phyloP scores from a whole-genome alignment of 805 yeast genomes.

The Starmera pachycereana region DNA sequence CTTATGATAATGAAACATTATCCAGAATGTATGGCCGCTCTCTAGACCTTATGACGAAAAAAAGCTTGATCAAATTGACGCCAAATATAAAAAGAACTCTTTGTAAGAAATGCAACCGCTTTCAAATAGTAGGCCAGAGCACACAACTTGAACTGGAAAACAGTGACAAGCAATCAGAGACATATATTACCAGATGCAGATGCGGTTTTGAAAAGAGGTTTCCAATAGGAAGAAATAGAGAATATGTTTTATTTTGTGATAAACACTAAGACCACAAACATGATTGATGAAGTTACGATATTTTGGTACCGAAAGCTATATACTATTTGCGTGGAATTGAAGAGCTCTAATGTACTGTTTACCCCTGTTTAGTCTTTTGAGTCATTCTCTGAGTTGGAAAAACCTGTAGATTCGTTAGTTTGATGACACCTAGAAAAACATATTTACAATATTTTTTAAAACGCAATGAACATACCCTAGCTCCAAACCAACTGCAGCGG shows the following conservation, averaged over 20 bases:
- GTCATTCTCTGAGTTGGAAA: constrained; percentile 26
- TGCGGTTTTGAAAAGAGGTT: constrained; percentile 48
- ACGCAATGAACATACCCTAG: constrained; percentile 33
- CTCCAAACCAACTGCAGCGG: constrained; percentile 65
- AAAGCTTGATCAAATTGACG: constrained; percentile 52
- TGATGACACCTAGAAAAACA: constrained; percentile 2
- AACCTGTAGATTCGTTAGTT: constrained; percentile 7
- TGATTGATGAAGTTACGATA: no score
- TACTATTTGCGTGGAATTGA: no score
- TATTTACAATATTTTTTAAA: constrained; percentile 1
- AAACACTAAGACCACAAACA: constrained; percentile 6
- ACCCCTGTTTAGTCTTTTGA: constrained; percentile 6
- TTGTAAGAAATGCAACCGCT: constrained; percentile 56
- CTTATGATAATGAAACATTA: constrained; percentile 28
- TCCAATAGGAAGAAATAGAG: constrained; percentile 49
- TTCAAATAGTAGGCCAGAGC: constrained; percentile 39
- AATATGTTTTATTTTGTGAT: constrained; percentile 38
- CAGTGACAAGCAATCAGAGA: constrained; percentile 34
- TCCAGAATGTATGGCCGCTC: constrained; percentile 46
- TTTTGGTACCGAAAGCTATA: no score
- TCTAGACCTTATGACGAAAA: constrained; percentile 53
- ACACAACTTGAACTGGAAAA: constrained; percentile 31
- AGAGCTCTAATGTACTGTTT: no score
- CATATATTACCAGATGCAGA: constrained; percentile 37
- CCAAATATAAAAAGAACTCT: constrained; percentile 56